Base-by-base conservation (phyloP, 225 moss, liverwort and hornwort genomes). In the Sphagnum tenellum region DNA sequence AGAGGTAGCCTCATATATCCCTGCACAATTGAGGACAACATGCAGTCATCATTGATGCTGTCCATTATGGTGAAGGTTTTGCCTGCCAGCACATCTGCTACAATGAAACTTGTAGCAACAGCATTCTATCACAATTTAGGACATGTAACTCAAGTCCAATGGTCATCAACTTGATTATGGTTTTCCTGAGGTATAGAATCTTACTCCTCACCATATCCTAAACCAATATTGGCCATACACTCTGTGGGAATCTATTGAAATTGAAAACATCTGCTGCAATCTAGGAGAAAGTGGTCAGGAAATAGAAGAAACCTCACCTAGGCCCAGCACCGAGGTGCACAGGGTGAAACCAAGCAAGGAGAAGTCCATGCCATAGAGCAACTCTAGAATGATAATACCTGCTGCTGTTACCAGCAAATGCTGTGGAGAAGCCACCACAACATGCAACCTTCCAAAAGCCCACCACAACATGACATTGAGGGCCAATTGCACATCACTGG, bases 311-410 rank as follows among this genome's bases (percentile, higher is more conserved):
- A 67, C 45, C 73, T 76, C 60, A 91, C 94, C 94, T 84, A 91
- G 77, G 60, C 91, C 94, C 67, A 94, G 86, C 74, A 89, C 91
- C 46, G 83, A 68, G 51, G 86, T 83, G 55, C 94, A 94, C 67
- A 87, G 76, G 50, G 91, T 73, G 67, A 94, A 94, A 66, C 94
- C 94, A 12, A 94, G 67, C 47, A 87, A 75, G 12, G 94, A 94
- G 66, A 94, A 94, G 69, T 94, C 91, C 94, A 91, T 91, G 57
- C 76, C 72, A 61, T 91, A 94, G 48, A 94, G 66, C 57, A 91
- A 85, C 65, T 94, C 94, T 29, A 94, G 84, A 64, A 84, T 77
- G 63, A 91, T 82, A 49, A 94, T 82, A 76, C 91, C 91, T 55
- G 70, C 78, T 59, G 82, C 89, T 62, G 85, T 91, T 13, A 91